A percentile compares a stretch with the other conserved stretches of the same genome.
These are phyloP conservation scores for Pleurotus tuber-regium DNA, from an alignment of 768 basidiomycete species.

Conservation along the genomic window DNA sequence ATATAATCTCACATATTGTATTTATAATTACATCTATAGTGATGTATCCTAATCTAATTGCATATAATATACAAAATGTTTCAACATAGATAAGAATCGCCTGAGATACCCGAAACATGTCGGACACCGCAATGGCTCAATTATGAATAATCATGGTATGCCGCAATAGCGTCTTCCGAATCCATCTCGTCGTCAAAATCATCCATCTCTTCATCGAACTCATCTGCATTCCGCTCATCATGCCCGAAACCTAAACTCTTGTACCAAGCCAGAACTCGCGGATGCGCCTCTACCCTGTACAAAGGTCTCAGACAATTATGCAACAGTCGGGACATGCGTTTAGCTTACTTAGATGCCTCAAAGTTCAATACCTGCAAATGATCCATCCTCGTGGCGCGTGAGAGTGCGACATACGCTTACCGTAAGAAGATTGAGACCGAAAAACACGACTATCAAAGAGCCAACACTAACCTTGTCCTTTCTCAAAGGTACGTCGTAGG, in stretches of 20 bases:
- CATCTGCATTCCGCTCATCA: background rate
- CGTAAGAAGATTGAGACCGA: background rate
- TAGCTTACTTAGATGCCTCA: slow-evolving; percentile 55
- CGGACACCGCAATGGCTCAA: background rate
- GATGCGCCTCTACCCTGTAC: slow-evolving; percentile 61
- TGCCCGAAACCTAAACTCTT: background rate
- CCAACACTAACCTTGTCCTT: slow-evolving; percentile 58
- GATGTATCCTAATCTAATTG: too few species aligned
- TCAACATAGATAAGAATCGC: too few species aligned
- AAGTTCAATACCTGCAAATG: slow-evolving; percentile 66
- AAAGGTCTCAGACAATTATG: slow-evolving; percentile 4
- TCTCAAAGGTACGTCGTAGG: slow-evolving; percentile 73
- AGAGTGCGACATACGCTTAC: slow-evolving; percentile 69
- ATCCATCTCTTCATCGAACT: slow-evolving; percentile 9
- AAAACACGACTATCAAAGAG: background rate
- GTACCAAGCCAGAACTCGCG: slow-evolving; percentile 61
- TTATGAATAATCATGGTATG: slow-evolving; percentile 16
- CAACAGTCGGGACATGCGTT: background rate
- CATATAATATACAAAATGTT: too few species aligned
- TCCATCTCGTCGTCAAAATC: slow-evolving; percentile 34
- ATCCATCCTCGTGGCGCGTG: slow-evolving; percentile 68
- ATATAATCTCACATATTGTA: too few species aligned
- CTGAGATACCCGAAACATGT: background rate
- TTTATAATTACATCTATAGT: too few species aligned
- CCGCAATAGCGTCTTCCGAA: slow-evolving; percentile 23